Percentiles rank a stretch among this genome's conserved stretches.
Evolutionary conservation across 805 yeast species (phyloP).

Genomic region (Schwanniomyces occidentalis): DNA sequence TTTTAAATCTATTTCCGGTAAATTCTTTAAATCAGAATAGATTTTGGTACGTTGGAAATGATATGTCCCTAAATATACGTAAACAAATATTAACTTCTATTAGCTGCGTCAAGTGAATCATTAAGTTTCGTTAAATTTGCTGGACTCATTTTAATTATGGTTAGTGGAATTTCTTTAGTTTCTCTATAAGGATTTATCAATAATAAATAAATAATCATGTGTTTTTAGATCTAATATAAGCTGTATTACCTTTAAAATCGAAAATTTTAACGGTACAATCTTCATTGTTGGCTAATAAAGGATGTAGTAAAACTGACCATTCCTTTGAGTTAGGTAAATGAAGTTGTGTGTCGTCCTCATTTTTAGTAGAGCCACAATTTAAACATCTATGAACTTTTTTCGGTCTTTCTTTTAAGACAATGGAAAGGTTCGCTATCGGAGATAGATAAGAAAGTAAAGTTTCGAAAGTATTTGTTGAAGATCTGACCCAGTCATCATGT

Average conservation of each 20-base stretch:
- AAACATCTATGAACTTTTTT: slow-evolving; percentile 27
- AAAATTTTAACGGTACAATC: slow-evolving; percentile 8
- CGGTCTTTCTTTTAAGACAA: slow-evolving; percentile 25
- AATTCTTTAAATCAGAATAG: neutral
- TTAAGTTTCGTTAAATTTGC: neutral
- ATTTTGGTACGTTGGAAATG: slow-evolving; percentile 3
- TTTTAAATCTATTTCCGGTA: neutral
- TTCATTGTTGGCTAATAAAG: slow-evolving; percentile 12
- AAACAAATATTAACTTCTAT: neutral
- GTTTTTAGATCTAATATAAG: neutral
- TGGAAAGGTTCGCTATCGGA: slow-evolving; percentile 19
- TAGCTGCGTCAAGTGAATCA: slow-evolving; percentile 2
- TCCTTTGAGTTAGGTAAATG: slow-evolving; percentile 11
- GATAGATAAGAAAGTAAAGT: slow-evolving; percentile 17
- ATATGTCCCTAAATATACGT: neutral
- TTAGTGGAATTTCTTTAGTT: neutral
- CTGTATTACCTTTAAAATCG: slow-evolving; percentile 4
- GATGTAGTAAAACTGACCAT: slow-evolving; percentile 21
- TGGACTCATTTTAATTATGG: neutral
- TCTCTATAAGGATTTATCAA: neutral
- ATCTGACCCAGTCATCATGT: slow-evolving; percentile 20
- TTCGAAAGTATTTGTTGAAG: slow-evolving; percentile 18
- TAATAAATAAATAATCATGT: neutral
- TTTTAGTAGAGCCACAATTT: slow-evolving; percentile 31
- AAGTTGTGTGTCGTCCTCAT: slow-evolving; percentile 5